Evolutionary conservation across 2,329 filamentous ascomycete species (phyloP), one percentile per base, ranked within the genome.

Genomic region (Fusarium siculi): DNA sequence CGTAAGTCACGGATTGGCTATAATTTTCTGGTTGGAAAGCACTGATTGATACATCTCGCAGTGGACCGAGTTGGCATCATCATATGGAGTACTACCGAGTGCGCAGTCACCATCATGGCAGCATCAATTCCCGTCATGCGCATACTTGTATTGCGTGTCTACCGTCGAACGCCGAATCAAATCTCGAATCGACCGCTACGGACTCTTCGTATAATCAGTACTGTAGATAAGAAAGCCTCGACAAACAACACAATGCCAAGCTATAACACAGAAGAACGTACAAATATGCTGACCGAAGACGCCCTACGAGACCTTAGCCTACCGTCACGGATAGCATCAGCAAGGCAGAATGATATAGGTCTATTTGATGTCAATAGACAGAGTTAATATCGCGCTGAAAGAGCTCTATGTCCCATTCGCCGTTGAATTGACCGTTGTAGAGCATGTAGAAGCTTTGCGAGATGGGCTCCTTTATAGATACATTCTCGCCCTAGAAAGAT

Each of bases 221-320:
- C 50, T 1, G 15, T 2, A 2, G 43, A 50, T 5, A 57, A 66
- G 5, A 18, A 25, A 11, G 9, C 37, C 4, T 42, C 25, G 0
- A 32, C 19, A 1, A 59, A 46, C 9, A 9, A 34, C 2, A 40
- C 12, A 10, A 32, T 43, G 3, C 28, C 25, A 21, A 56, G 53
- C 16, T 32, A 56, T 2, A n/a, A 30, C 8, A 44, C 28, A 5
- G 23, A 23, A 32, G 23, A 42, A 8, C 28, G 21, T 4, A 4
- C 2, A 0, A 14, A n/a, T 18, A 40, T 40, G 15, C 7, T 2
- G 4, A 14, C 19, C 0, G 52, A 40, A 40, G 19, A 54, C 1
- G 47, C 15, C 0, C 3, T 7, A 7, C 10, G 21, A n/a, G 32
- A 25, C 14, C 18, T 37, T 0, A 28, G 1, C 0, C 9, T 21